Percentiles rank a stretch among this genome's conserved stretches.
phyloP scores from a whole-genome alignment of 2,329 filamentous ascomycete genomes.

The Apiospora marii region DNA sequence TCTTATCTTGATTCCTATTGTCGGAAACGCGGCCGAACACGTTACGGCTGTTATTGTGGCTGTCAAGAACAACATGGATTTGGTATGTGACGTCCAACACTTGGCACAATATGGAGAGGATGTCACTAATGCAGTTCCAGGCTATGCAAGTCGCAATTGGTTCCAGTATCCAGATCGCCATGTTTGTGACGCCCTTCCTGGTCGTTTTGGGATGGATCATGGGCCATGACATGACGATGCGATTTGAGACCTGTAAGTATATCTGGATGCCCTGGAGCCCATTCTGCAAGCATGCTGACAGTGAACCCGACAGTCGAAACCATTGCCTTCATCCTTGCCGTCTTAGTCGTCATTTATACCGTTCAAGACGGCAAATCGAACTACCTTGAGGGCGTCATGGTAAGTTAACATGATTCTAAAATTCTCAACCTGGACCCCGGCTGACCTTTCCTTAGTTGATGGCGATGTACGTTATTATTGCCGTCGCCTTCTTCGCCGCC shows the following conservation, averaged over 20 bases:
- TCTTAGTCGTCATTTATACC: slow-evolving; percentile 77
- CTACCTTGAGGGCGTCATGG: slow-evolving; percentile 83
- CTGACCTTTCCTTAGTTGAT: slow-evolving; percentile 44
- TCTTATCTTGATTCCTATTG: slow-evolving; percentile 80
- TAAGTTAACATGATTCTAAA: slow-evolving; percentile 41
- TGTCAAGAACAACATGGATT: slow-evolving; percentile 78
- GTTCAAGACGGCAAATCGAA: slow-evolving; percentile 86
- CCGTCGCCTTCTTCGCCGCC: slow-evolving; percentile 66
- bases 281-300: slow-evolving; percentile 29
- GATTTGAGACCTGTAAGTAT: slow-evolving; percentile 73
- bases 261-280: slow-evolving; percentile 26
- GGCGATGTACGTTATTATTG: slow-evolving; percentile 66
- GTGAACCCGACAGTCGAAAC: slow-evolving; percentile 65
- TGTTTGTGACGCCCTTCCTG: slow-evolving; percentile 81
- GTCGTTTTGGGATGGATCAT: slow-evolving; percentile 83
- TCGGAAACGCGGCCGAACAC: slow-evolving; percentile 82
- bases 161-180: slow-evolving; percentile 82
- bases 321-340: slow-evolving; percentile 78
- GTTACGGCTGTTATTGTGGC: slow-evolving; percentile 84
- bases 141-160: slow-evolving; percentile 84
- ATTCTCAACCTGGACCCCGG: not conserved
- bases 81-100: slow-evolving; percentile 42
- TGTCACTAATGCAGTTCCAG: slow-evolving; percentile 40
- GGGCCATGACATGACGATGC: slow-evolving; percentile 75
- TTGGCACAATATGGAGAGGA: not conserved